Evolutionary conservation across 1,284 basidiomycete species (phyloP).

Genomic region (Boletus semigastroideus): DNA sequence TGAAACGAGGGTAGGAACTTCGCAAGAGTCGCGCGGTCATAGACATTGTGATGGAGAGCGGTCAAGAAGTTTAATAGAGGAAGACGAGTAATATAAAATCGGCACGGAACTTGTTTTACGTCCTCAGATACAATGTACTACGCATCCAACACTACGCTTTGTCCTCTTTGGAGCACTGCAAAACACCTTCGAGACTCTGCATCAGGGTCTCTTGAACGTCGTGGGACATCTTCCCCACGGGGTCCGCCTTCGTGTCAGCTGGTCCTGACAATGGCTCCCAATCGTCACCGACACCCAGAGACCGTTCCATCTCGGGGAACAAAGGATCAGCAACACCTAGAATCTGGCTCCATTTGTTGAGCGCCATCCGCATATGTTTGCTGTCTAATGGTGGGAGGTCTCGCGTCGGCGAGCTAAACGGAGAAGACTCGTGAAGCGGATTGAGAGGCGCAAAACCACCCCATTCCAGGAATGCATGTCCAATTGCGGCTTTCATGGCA

Average conservation of each 20-base stretch:
- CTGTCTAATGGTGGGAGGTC: constrained; percentile 20
- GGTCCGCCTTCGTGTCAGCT: not conserved
- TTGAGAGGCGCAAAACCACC: constrained; percentile 30
- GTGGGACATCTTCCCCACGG: constrained; percentile 2
- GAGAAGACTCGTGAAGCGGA: constrained; percentile 31
- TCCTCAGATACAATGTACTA: not conserved
- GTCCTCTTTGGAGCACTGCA: constrained; percentile 14
- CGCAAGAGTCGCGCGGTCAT: constrained; percentile 3
- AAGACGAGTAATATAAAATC: not conserved
- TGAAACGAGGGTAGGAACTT: constrained; percentile 11
- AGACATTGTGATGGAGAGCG: constrained; percentile 1
- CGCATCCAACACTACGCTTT: not conserved
- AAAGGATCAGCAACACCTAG: constrained; percentile 31
- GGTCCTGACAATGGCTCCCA: constrained; percentile 29
- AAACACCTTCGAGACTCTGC: constrained; percentile 24
- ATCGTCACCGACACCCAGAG: constrained; percentile 1
- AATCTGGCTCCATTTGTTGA: constrained; percentile 37
- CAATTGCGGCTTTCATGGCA: constrained; percentile 30
- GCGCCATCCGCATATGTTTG: constrained; percentile 30
- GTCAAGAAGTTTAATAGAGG: not conserved
- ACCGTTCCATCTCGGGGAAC: constrained; percentile 29
- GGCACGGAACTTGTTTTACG: constrained; percentile 22
- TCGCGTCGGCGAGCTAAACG: constrained; percentile 19
- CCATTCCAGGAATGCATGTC: constrained; percentile 33
- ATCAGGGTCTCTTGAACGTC: constrained; percentile 19